Conservation (phyloP, 306 rosid genomes). For the Sindora glabra region DNA sequence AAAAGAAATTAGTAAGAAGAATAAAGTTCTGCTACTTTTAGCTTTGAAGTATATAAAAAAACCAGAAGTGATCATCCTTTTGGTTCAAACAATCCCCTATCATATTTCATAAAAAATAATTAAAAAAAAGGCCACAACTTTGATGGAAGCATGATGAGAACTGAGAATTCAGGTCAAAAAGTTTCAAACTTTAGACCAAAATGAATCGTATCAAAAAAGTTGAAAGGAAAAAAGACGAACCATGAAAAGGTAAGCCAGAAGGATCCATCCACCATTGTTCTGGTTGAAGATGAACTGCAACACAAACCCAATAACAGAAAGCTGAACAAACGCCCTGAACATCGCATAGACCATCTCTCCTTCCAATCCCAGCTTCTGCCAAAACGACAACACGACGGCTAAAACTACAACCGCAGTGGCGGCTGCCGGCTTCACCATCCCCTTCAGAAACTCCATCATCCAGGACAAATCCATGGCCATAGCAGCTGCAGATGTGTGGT, state of each 20-base stretch:
- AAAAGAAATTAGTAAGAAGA: too few relatives aligned
- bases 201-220: too few relatives aligned
- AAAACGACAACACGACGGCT: conserved; percentile 54
- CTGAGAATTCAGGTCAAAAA: too few relatives aligned
- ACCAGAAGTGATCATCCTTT: too few relatives aligned
- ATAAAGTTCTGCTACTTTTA: too few relatives aligned
- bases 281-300: conserved; percentile 78
- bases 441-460: conserved; percentile 48
- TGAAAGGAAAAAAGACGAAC: conserved; percentile 15
- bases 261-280: conserved; percentile 58
- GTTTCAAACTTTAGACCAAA: too few relatives aligned
- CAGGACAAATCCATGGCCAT: conserved; percentile 37
- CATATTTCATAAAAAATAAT: background rate
- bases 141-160: background rate
- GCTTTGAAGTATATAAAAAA: too few relatives aligned
- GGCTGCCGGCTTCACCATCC: conserved; percentile 72
- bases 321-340: conserved; percentile 73
- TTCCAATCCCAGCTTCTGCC: conserved; percentile 66
- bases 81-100: too few relatives aligned
- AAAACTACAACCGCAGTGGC: conserved; percentile 60
- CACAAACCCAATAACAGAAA: conserved; percentile 83
- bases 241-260: conserved; percentile 89
- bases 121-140: background rate
- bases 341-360: conserved; percentile 66
- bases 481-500: conserved; percentile 12